Evolutionary conservation across 495 filamentous ascomycete genomes (phyloP), one percentile per base, ranked within the genome.

Genomic region (Penicillium subrubescens): DNA sequence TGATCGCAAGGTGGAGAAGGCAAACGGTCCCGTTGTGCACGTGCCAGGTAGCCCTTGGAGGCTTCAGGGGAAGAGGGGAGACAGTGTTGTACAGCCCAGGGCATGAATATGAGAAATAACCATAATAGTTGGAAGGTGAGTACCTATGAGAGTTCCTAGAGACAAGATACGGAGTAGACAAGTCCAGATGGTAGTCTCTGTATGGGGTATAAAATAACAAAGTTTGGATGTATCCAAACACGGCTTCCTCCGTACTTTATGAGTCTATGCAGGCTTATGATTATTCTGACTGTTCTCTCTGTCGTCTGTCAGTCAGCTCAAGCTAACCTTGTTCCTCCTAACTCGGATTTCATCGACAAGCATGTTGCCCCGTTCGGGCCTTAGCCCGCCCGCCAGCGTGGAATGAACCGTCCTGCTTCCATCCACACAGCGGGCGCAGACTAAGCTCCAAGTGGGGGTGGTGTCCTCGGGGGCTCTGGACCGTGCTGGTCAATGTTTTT

Each of bases 371-470:
- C 44, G 44, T 57, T 64, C 63, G 58, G 59, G 59, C 12, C 5
- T 57, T 71, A 69, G 69, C 63, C 63, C 44, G 63, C 61, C 60
- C 56, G 43, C 51, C 44, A 50, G 59, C 59, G 60, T 63, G 64
- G 65, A 57, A 62, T 62, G 62, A 68, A 65, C 63, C 66, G 54
- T 27, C 53, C 25, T 48, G 39, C 25, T 39, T 59, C 57, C 21
- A 55, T 41, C 43, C 60, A 69, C 35, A 60, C 66, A 62, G 35
- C 59, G 57, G 14, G n/a, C 59, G 29, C n/a, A 19, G 33, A 41
- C 19, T 14, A 54, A 69, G 69, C 69, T 69, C 63, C 48, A 58
- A 65, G 72, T 72, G 72, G 70, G 58, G 71, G n/a, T 8, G n/a
- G 12, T 3, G 53, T 15, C 37, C 56, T 35, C 19, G 44, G 44